phyloP scores from a whole-genome alignment of 805 yeast genomes.

The Candida xyloterini region DNA sequence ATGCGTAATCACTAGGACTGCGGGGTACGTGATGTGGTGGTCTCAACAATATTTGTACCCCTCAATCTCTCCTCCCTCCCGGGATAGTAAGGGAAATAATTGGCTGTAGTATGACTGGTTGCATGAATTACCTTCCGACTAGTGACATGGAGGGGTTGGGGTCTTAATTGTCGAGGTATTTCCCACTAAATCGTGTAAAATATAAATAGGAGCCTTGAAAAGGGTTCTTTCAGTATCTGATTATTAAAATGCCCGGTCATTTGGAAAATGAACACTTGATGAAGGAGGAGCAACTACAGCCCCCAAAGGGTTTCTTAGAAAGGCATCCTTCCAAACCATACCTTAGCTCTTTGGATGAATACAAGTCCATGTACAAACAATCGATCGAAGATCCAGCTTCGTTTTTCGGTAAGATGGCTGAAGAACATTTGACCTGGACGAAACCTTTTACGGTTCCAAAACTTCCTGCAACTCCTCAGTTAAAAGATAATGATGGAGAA shows the following conservation, averaged over 20 bases:
- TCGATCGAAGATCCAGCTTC: constrained; percentile 52
- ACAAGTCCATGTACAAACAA: constrained; percentile 47
- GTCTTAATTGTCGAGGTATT: background rate
- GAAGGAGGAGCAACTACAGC: constrained; percentile 28
- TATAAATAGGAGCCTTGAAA: constrained; percentile 1
- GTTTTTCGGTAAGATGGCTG: constrained; percentile 56
- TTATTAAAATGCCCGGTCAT: constrained; percentile 10
- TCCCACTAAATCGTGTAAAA: background rate
- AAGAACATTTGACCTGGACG: constrained; percentile 49
- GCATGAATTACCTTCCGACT: background rate
- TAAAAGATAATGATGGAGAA: constrained; percentile 48
- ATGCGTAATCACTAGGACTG: constrained; percentile 2
- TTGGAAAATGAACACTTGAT: constrained; percentile 35
- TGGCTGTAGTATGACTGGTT: constrained; percentile 5
- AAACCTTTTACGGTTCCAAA: constrained; percentile 48
- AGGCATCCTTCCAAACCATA: constrained; percentile 47
- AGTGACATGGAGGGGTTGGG: background rate
- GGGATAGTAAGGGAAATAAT: background rate
- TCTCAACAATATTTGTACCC: constrained; percentile 5
- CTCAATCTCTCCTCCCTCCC: constrained; percentile 11
- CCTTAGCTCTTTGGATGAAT: constrained; percentile 47
- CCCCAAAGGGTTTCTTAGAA: constrained; percentile 35
- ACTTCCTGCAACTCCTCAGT: constrained; percentile 38
- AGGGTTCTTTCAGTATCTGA: background rate
- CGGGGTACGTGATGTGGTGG: constrained; percentile 1